A percentile compares a stretch with the other conserved stretches of the same genome.
Conservation (phyloP, 108 stramenopile species). For the Nannochloropsis gaditana region DNA sequence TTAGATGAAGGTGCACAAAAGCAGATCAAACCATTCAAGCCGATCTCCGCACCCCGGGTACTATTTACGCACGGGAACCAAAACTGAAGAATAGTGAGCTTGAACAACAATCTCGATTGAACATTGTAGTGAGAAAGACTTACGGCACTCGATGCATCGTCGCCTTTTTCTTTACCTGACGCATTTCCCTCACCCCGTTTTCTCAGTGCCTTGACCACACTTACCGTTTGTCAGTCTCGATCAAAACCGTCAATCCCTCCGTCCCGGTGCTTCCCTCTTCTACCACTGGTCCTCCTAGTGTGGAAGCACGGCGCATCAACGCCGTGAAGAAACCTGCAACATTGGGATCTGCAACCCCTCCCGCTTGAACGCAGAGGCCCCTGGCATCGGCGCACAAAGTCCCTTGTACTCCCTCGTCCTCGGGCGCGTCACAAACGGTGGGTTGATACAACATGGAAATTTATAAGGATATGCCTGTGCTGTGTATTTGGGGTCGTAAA, state of each 20-base stretch:
- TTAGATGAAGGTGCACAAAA: not conserved
- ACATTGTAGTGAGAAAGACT: no score
- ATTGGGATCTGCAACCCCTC: not conserved
- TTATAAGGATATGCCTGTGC: no score
- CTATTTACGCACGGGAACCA: no score
- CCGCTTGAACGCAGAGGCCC: conserved; percentile 16
- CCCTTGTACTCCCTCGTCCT: not conserved
- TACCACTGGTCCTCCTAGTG: not conserved
- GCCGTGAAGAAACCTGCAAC: conserved; percentile 7
- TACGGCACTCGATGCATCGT: no score
- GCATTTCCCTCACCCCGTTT: not conserved
- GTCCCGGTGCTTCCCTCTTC: not conserved
- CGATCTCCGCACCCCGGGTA: no score
- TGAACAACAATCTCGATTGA: no score
- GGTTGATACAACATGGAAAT: no score
- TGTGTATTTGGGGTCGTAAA: no score
- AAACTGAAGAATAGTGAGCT: no score
- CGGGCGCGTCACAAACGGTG: not conserved
- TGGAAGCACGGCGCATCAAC: not conserved
- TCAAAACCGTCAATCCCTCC: not conserved
- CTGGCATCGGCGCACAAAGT: not conserved
- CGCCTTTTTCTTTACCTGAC: no score
- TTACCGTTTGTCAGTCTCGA: not conserved
- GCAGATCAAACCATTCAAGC: no score
- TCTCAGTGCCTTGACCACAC: not conserved